These are phyloP conservation scores for Coemansia sp. DNA, from an alignment of 192 early-diverging fungal genomes.

Conservation along the genomic window DNA sequence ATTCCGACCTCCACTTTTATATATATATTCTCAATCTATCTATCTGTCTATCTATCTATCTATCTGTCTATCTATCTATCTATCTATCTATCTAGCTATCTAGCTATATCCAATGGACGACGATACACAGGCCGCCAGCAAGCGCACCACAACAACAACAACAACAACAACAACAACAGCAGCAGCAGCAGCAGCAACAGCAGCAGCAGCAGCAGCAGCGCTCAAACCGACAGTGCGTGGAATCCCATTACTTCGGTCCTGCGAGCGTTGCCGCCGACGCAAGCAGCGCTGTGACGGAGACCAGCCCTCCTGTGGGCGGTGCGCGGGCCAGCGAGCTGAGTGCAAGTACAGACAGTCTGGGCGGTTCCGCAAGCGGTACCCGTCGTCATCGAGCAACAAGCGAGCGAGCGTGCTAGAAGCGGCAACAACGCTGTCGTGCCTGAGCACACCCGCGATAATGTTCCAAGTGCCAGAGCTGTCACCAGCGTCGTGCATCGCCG, in stretches of 20 bases:
- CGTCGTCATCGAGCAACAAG: not conserved
- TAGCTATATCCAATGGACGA: too few species aligned
- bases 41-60: too few species aligned
- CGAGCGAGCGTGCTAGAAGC: not conserved
- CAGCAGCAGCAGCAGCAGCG: too few species aligned
- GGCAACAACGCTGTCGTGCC: constrained; percentile 3
- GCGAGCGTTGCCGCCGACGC: constrained; percentile 46
- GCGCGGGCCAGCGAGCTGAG: constrained; percentile 26
- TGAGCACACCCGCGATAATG: constrained; percentile 8
- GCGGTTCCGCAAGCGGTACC: constrained; percentile 49
- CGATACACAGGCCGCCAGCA: too few species aligned
- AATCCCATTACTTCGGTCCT: constrained; percentile 46
- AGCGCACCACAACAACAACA: too few species aligned
- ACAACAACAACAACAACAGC: too few species aligned
- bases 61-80: too few species aligned
- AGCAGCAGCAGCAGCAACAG: too few species aligned
- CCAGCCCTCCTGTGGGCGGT: constrained; percentile 39
- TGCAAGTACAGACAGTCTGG: constrained; percentile 49
- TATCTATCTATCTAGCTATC: too few species aligned
- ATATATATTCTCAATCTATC: not conserved
- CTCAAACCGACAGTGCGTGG: not conserved
- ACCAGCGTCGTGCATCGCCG: not conserved
- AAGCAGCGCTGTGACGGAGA: constrained; percentile 53
- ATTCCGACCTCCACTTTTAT: too few species aligned
- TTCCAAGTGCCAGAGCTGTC: constrained; percentile 20